These are phyloP conservation scores for Monosporascus sp. DNA, from an alignment of 2,329 filamentous ascomycete genomes.

Conservation along the genomic window DNA sequence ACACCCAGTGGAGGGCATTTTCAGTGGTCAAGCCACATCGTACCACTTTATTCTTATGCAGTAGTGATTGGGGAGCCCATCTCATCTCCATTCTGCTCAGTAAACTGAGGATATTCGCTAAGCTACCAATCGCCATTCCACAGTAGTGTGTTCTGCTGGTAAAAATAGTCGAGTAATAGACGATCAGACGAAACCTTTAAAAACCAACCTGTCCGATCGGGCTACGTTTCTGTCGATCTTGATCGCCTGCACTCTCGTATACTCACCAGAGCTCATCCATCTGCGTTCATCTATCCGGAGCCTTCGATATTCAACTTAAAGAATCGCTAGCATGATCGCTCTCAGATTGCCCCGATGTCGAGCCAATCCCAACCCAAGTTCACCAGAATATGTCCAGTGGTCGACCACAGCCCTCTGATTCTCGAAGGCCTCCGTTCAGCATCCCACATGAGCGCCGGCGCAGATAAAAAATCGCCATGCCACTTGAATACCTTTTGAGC, in stretches of 20 bases:
- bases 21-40: not conserved
- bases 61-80: not conserved
- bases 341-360: no score
- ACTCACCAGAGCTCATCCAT: not conserved
- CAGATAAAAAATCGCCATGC: no score
- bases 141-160: not conserved
- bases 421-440: no score
- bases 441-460: no score
- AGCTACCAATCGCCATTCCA: not conserved
- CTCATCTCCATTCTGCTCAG: no score
- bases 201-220: not conserved
- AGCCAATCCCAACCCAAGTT: no score
- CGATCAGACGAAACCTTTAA: not conserved
- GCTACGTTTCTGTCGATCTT: not conserved
- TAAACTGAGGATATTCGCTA: not conserved
- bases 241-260: not conserved
- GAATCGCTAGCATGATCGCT: no score
- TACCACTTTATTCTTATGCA: no score
- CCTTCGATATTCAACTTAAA: no score
- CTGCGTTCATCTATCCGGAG: no score
- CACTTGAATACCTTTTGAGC: not conserved
- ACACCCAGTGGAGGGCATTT: not conserved
- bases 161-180: not conserved
- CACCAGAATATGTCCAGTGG: no score
- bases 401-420: no score